These are phyloP conservation scores for Tolypocladium endophyticum DNA, from an alignment of 2,329 filamentous ascomycete species.

Conservation along the genomic window DNA sequence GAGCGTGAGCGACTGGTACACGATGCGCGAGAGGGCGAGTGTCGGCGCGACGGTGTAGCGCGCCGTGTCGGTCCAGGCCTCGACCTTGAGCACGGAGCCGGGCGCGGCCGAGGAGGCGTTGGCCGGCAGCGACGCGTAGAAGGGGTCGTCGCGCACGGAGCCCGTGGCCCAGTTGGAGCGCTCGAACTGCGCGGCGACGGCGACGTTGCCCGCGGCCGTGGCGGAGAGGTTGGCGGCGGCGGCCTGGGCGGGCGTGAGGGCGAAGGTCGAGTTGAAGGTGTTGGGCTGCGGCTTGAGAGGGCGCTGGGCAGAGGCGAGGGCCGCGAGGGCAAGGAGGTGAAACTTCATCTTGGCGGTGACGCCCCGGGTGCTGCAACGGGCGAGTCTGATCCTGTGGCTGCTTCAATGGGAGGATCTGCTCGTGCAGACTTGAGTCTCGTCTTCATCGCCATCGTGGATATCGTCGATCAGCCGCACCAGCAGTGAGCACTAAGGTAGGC, in stretches of 20 bases:
- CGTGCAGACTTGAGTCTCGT: background rate
- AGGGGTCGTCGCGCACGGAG: conserved; percentile 22
- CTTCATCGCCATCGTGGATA: background rate
- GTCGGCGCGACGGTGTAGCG: conserved; percentile 28
- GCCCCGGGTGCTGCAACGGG: background rate
- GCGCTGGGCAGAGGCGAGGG: background rate
- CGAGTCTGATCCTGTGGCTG: background rate
- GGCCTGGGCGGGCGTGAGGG: conserved; percentile 14
- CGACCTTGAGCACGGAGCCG: conserved; percentile 28
- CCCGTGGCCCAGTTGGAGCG: conserved; percentile 20
- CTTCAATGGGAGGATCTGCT: background rate
- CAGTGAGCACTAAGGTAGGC: background rate
- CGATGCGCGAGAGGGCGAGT: conserved; percentile 34
- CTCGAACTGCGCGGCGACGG: conserved; percentile 16
- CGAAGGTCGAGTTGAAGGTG: conserved; percentile 19
- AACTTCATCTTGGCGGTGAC: background rate
- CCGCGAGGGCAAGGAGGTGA: background rate
- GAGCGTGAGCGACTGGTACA: conserved; percentile 33
- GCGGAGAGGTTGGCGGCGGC: conserved; percentile 9
- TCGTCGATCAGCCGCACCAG: background rate
- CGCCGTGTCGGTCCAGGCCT: conserved; percentile 24
- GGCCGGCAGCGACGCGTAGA: conserved; percentile 23
- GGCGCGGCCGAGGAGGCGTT: conserved; percentile 11
- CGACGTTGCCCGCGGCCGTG: conserved; percentile 8
- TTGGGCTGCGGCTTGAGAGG: conserved; percentile 4